A percentile compares a stretch with the other conserved stretches of the same genome.
These are phyloP conservation scores for Suhomyces bolitotheri DNA, from an alignment of 1,139 yeast genomes.

Conservation along the genomic window DNA sequence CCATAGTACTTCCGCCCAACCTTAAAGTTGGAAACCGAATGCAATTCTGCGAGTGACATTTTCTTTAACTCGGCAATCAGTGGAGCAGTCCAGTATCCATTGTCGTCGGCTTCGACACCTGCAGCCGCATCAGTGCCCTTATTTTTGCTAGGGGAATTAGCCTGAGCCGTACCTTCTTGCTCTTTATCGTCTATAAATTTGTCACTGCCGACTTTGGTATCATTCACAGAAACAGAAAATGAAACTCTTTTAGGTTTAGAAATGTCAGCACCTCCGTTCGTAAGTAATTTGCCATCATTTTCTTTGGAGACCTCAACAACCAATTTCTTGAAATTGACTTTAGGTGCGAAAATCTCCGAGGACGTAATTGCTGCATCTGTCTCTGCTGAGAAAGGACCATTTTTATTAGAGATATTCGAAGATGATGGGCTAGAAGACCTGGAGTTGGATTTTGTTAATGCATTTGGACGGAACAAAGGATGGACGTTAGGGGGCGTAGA, in stretches of 20 bases:
- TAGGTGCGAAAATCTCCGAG: constrained; percentile 73
- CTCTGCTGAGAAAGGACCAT: constrained; percentile 25
- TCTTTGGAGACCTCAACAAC: constrained; percentile 50
- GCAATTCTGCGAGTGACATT: constrained; percentile 62
- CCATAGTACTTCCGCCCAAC: constrained; percentile 86
- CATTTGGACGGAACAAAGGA: constrained; percentile 9
- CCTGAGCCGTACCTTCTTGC: not conserved
- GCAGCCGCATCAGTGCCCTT: constrained; percentile 28
- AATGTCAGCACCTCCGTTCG: constrained; percentile 8
- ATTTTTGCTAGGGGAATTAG: not conserved
- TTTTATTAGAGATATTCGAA: constrained; percentile 7
- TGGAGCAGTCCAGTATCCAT: constrained; percentile 90
- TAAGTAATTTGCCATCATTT: constrained; percentile 14
- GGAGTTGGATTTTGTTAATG: constrained; percentile 6
- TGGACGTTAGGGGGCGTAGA: constrained; percentile 5
- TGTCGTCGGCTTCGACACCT: constrained; percentile 43
- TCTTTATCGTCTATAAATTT: not conserved
- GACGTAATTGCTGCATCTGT: constrained; percentile 69
- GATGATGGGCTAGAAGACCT: not conserved
- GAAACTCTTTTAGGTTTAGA: constrained; percentile 10
- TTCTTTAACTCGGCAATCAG: constrained; percentile 60
- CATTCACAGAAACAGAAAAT: constrained; percentile 7
- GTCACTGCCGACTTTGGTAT: not conserved
- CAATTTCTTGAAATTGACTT: constrained; percentile 55
- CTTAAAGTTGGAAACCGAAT: constrained; percentile 61